Conservation (phyloP, 345 rosid genomes). For the Euphorbia peplus region DNA sequence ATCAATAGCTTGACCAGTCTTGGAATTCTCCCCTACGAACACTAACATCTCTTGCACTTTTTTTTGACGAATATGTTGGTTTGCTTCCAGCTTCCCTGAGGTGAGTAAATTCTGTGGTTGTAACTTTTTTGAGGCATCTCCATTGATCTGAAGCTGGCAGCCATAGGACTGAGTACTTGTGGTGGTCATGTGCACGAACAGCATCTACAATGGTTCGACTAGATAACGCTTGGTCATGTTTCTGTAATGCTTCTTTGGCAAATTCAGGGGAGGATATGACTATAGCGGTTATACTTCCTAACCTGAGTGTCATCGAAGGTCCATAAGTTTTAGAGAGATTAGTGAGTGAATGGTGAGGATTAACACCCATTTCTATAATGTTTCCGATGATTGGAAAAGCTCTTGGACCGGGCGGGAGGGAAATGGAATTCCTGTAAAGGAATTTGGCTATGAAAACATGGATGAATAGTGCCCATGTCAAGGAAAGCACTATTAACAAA, state of each 20-base stretch:
- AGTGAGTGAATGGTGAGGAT: conserved; percentile 6
- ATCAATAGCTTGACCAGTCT: conserved; percentile 10
- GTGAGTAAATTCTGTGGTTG: conserved; percentile 11
- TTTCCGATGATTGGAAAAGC: conserved; percentile 10
- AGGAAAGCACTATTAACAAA: neutral
- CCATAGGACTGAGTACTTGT: neutral
- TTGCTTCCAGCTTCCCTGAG: conserved; percentile 5
- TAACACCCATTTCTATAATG: neutral
- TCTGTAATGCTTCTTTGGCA: conserved; percentile 9
- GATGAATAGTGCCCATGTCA: neutral
- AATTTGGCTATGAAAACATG: neutral
- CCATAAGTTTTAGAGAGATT: conserved; percentile 9
- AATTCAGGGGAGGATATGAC: conserved; percentile 3
- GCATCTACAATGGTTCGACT: conserved; percentile 2
- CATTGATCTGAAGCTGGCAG: neutral
- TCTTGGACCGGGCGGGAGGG: neutral
- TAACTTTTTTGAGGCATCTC: conserved; percentile 11
- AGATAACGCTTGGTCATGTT: conserved; percentile 13
- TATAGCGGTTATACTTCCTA: neutral
- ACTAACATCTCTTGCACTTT: conserved; percentile 17
- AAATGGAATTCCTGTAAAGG: neutral
- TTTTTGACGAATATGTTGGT: conserved; percentile 11
- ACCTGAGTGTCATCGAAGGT: conserved; percentile 10
- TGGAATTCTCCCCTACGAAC: neutral
- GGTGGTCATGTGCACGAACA: neutral